Base-by-base conservation (phyloP, 2,329 filamentous ascomycete genomes). In the Dothistroma pini region DNA sequence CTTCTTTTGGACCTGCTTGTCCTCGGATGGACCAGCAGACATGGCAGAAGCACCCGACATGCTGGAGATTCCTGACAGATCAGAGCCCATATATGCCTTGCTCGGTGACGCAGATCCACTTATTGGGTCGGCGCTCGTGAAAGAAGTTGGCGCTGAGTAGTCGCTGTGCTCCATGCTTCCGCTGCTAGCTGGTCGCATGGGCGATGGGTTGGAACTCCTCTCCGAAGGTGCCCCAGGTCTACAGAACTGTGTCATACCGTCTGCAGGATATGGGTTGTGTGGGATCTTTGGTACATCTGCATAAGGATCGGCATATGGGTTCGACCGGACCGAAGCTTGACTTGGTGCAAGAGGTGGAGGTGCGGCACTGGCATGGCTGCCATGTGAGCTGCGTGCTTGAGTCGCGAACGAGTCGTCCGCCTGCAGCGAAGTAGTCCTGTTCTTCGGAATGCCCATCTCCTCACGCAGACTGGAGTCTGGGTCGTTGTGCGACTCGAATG, bases 181-280 rank as follows among this genome's bases (percentile, higher is more conserved):
- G 66, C 90, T 86, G 74, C 91, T 96, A 14, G 89, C 89, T 52
- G 92, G 91, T 51, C 92, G 84, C 54, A 84, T 86, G 25, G 87
- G 84, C 63, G 86, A 88, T 50, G 84, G 86, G 22, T 83, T 83
- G 29, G 88, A 88, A 76, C 83, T 92, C 76, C 78, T 85, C 77
- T 88, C 86, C n/a, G 86, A 88, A 54, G 83, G 83, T 44, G 88
- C 84, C 4, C 87, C 89, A 44, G 90, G 87, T 62, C 92, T 87
- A 76, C 93, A 97, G 64, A 97, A 89, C 85, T 97, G 96, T 0
- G 93, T 97, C 92, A 97, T 97, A 4, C 93, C 93, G 73, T 97
- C 93, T 75, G 89, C 86, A 0, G 93, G 93, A 73, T 97, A 97
- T 10, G 95, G 91, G 69, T 97, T 96, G 70, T 97, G 92, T 14